Evolutionary conservation across 306 rosid genomes (phyloP).

Genomic region (Abrus precatorius): DNA sequence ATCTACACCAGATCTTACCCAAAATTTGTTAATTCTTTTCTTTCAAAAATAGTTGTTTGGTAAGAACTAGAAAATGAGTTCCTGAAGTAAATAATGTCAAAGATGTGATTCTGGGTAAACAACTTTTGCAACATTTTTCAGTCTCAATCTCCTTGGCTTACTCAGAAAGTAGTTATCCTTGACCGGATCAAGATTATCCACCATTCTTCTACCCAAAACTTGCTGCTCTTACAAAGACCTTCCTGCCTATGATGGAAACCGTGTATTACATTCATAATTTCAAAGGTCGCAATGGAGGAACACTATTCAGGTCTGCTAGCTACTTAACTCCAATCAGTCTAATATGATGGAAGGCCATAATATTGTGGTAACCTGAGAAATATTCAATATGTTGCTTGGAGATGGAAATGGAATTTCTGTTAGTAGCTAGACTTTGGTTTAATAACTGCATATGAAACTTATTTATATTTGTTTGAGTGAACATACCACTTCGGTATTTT

Average conservation of each 20-base stretch:
- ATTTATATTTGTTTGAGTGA: neutral
- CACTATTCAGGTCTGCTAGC: conserved; percentile 78
- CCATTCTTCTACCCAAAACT: conserved; percentile 93
- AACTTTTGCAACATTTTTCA: conserved; percentile 16
- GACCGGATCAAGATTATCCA: conserved; percentile 77
- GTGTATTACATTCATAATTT: conserved; percentile 92
- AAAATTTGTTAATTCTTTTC: conserved; percentile 2
- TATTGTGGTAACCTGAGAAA: conserved; percentile 25
- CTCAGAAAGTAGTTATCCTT: conserved; percentile 53
- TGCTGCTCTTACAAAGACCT: conserved; percentile 77
- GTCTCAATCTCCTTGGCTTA: conserved; percentile 19
- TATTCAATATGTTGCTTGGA: neutral
- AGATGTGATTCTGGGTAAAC: conserved; percentile 23
- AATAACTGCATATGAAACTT: conserved; percentile 4
- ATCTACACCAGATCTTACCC: neutral
- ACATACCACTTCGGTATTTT: conserved; percentile 3
- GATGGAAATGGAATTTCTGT: neutral
- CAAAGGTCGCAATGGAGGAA: conserved; percentile 87
- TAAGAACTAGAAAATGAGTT: conserved; percentile 32
- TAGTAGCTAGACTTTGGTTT: conserved; percentile 25
- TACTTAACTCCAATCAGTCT: conserved; percentile 32
- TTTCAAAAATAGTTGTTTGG: neutral
- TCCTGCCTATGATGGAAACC: conserved; percentile 86
- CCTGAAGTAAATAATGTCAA: neutral
- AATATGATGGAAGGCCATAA: conserved; percentile 25